Evolutionary conservation across 495 filamentous ascomycete genomes (phyloP), one percentile per base, ranked within the genome.

Genomic region (Xylaria bambusicola): DNA sequence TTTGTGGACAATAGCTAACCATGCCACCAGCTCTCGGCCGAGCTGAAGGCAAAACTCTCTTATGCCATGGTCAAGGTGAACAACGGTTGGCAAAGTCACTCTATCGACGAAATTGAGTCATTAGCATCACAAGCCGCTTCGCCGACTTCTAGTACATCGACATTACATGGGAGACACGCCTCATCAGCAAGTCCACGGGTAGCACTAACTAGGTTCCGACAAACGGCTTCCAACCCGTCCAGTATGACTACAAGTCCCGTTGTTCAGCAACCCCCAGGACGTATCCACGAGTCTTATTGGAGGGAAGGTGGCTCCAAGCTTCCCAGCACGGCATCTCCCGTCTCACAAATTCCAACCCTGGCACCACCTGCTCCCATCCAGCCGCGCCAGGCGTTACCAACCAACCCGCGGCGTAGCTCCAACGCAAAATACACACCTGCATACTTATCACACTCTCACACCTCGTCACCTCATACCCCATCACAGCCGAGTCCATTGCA

Each of bases 61-160:
- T 95, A 96, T 71, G 92, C 91, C 35, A 90, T 93, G 77, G 83
- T 93, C 64, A 96, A 96, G 70, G 86, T 97, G 38, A 87, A 93
- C 73, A 86, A 94, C 70, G 90, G 88, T 50, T 91, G 90, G 81
- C 86, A 93, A 74, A 80, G 82, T 12, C 84, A 83, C 60, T 82
- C 80, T 26, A 80, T 89, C 53, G 83, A 85, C 46, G 85, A 93
- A 60, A 77, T 89, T n/a, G 87, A 92, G 66, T 77, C 83, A 13
- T 75, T 88, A 23, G 80, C 87, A 20, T 85, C 87, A 3, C 84
- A 87, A 55, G 81, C 77, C 38, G 77, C 71, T 29, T 84, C 84
- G 6, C 83, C 86, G 2, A 74, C 77, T n/a, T 84, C 82, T 8
- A 81, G 79, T 44, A 74, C 66, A 2, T 82, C 82, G 15, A 81